phyloP scores from a whole-genome alignment of 2,329 filamentous ascomycete species.

The Xylariaceae sp. region DNA sequence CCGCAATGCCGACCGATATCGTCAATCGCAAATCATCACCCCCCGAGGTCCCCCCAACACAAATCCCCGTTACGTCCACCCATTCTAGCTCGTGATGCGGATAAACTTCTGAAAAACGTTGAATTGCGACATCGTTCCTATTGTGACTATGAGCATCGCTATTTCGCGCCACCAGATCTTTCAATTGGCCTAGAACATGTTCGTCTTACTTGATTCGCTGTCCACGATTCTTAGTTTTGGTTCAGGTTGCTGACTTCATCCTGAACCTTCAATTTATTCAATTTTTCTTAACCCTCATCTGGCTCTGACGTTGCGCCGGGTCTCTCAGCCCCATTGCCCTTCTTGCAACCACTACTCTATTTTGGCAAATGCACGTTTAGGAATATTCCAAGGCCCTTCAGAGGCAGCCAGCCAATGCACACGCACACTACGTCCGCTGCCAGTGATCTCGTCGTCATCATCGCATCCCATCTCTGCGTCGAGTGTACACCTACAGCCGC shows the following conservation, averaged over 20 bases:
- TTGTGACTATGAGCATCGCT: conserved; percentile 18
- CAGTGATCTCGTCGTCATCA: conserved; percentile 17
- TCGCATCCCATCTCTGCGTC: conserved; percentile 23
- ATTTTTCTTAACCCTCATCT: conserved; percentile 10
- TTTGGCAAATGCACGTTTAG: conserved; percentile 22
- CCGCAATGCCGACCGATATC: conserved; percentile 40
- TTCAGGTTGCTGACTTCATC: conserved; percentile 20
- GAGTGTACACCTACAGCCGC: conserved; percentile 18
- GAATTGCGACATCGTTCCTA: conserved; percentile 17
- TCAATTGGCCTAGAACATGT: conserved; percentile 24
- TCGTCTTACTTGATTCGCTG: conserved; percentile 22
- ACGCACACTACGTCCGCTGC: conserved; percentile 4
- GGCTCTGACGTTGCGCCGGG: conserved; percentile 15
- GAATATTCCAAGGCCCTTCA: conserved; percentile 17
- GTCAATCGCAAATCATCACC: conserved; percentile 34
- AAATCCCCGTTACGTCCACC: conserved; percentile 5
- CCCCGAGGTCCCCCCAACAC: conserved; percentile 14
- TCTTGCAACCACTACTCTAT: conserved; percentile 14
- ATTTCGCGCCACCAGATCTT: conserved; percentile 24
- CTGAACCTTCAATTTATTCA: conserved; percentile 13
- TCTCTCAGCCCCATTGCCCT: conserved; percentile 1
- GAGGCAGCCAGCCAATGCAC: conserved; percentile 11
- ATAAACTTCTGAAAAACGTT: conserved; percentile 12
- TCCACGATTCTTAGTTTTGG: conserved; percentile 9
- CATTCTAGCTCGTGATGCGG: conserved; percentile 20